These are phyloP conservation scores for Colletotrichum falcatum DNA, from an alignment of 2,329 filamentous ascomycete genomes.

Conservation along the genomic window DNA sequence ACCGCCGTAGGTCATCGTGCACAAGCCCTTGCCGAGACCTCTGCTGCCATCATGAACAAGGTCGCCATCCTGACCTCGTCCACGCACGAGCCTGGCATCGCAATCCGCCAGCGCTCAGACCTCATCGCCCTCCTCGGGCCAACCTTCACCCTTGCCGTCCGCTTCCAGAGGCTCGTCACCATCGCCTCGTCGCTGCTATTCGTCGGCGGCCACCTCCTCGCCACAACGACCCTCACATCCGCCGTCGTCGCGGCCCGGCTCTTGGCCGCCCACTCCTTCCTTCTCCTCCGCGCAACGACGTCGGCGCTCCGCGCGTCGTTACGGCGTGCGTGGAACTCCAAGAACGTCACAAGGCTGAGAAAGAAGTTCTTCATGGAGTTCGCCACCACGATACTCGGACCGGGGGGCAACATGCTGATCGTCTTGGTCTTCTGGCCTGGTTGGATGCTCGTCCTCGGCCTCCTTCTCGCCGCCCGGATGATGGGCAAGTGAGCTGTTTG, in stretches of 20 bases:
- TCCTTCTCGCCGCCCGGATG: conserved; percentile 51
- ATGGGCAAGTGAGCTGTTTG: conserved; percentile 49
- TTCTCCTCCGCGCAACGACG: conserved; percentile 44
- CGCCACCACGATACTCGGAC: conserved; percentile 62
- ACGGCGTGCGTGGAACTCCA: conserved; percentile 53
- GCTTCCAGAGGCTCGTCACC: conserved; percentile 51
- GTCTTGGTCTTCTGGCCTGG: conserved; percentile 69
- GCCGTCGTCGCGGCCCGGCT: conserved; percentile 47
- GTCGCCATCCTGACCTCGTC: conserved; percentile 54
- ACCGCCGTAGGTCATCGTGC: conserved; percentile 33
- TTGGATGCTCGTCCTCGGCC: conserved; percentile 61
- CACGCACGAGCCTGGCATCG: conserved; percentile 49
- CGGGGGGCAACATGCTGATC: conserved; percentile 60
- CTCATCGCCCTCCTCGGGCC: conserved; percentile 50
- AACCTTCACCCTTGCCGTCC: conserved; percentile 50
- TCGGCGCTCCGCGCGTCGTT: conserved; percentile 32
- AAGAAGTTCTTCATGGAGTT: conserved; percentile 65
- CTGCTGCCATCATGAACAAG: conserved; percentile 49
- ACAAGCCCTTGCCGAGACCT: conserved; percentile 35
- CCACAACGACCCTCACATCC: conserved; percentile 46
- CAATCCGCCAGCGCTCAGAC: conserved; percentile 48
- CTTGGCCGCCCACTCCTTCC: conserved; percentile 47
- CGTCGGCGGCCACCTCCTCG: conserved; percentile 48
- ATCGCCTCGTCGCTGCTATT: conserved; percentile 49
- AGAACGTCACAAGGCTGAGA: conserved; percentile 51